Evolutionary conservation across 2,329 filamentous ascomycete genomes (phyloP), one percentile per base, ranked within the genome.

Genomic region (Clathrospora elynae): DNA sequence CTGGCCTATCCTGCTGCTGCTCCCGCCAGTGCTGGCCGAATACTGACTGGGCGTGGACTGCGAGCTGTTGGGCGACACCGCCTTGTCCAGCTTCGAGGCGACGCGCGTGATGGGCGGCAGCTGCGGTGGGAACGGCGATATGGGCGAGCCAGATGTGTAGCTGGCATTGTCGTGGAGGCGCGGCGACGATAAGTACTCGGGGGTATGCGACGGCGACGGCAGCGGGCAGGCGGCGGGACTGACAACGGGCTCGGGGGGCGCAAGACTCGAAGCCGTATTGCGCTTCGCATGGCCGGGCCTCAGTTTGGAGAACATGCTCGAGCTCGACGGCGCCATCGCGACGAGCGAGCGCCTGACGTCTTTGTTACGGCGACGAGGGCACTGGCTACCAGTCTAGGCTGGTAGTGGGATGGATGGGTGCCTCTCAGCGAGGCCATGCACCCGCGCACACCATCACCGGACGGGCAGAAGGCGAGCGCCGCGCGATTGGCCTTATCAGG

Each of bases 291-390:
- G 67, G 44, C 62, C 62, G 10, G 67, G 65, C 35, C 70, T 56
- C 13, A 71, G 63, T 51, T 71, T 70, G 40, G 68, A 68, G 43
- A 72, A 71, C 61, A 72, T 66, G 50, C 59, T 67, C 35, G 66
- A 69, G 51, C 61, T 67, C 30, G 66, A 69, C 53, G 68, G 68
- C 51, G 68, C 67, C 67, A 71, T 71, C 38, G 44, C 35, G 42
- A 42, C 34, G 43, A 39, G 37, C 49, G 46, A 39, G 49, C 52
- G 56, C 48, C 51, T 42, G 49, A 43, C 47, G 35, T 39, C 43
- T 45, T 36, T 35, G 40, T 36, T 39, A 42, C 39, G 29, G 42
- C 36, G 31, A 28, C 17, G 39, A 35, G 32, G 16, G 28, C 12
- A 20, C 7, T 18, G 12, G 30, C 22, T 29, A 38, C 42, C 35